Percentiles rank a stretch among this genome's conserved stretches.
Evolutionary conservation across 192 early-diverging fungal species (phyloP).

Genomic region (Glomus cerebriforme): DNA sequence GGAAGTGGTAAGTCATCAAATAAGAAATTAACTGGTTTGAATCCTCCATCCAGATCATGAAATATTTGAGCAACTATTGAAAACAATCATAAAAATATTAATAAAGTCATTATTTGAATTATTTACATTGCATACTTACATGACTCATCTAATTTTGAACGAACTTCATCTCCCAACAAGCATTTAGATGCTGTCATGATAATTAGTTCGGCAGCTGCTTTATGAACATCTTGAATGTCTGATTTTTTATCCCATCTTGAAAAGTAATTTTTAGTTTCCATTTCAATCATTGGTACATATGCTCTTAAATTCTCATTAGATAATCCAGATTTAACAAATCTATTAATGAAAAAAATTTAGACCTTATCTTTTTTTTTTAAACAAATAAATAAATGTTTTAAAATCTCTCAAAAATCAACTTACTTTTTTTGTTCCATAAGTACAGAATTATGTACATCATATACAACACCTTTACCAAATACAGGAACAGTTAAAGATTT

Average conservation of each 20-base stretch:
- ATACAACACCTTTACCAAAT: slow-evolving; percentile 94
- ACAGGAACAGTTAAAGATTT: slow-evolving; percentile 90
- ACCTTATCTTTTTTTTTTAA: neutral
- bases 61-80: slow-evolving; percentile 83
- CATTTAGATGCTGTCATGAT: slow-evolving; percentile 94
- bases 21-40: slow-evolving; percentile 93
- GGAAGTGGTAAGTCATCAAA: slow-evolving; percentile 92
- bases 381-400: neutral
- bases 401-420: slow-evolving; percentile 25
- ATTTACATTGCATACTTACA: slow-evolving; percentile 33
- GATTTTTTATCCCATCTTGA: slow-evolving; percentile 59
- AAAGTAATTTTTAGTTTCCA: slow-evolving; percentile 83
- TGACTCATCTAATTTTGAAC: slow-evolving; percentile 73
- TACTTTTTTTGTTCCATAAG: slow-evolving; percentile 99
- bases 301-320: slow-evolving; percentile 82
- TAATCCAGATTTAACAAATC: slow-evolving; percentile 94
- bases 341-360: slow-evolving; percentile 27
- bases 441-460: slow-evolving; percentile 88
- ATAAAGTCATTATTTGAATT: neutral
- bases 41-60: slow-evolving; percentile 92
- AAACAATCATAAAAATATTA: neutral
- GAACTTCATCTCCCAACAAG: slow-evolving; percentile 93
- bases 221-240: slow-evolving; percentile 70
- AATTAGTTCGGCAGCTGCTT: slow-evolving; percentile 84
- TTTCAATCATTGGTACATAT: slow-evolving; percentile 84